These are phyloP conservation scores for Debaryomycetaceae sp. DNA, from an alignment of 1,139 yeast species.

Conservation along the genomic window DNA sequence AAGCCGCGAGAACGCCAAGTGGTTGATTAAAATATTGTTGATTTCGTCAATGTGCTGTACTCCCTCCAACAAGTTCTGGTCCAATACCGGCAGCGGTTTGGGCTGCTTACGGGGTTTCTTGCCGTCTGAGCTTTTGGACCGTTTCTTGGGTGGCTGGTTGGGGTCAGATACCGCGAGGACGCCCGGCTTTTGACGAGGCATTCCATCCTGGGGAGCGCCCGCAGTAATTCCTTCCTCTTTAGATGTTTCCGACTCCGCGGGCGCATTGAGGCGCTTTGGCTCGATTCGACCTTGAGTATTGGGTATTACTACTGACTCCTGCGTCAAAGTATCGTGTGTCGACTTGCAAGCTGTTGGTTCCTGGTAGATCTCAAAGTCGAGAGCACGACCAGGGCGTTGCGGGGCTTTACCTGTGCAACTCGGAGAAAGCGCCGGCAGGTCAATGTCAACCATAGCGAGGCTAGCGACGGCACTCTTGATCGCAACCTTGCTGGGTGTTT, in stretches of 20 bases:
- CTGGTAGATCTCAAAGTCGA: neutral
- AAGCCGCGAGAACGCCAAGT: conserved; percentile 80
- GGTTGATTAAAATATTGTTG: conserved; percentile 62
- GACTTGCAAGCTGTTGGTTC: neutral
- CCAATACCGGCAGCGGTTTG: conserved; percentile 8
- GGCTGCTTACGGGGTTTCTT: conserved; percentile 7
- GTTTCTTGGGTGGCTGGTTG: conserved; percentile 9
- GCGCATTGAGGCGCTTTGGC: no score
- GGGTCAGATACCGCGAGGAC: no score
- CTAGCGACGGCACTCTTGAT: no score
- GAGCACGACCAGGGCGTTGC: neutral
- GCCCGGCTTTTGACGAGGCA: neutral
- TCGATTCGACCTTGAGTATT: neutral
- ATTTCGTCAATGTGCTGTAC: conserved; percentile 39
- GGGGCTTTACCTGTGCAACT: neutral
- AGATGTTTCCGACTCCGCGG: no score
- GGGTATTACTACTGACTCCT: no score
- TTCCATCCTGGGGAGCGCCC: neutral
- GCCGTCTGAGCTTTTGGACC: conserved; percentile 23
- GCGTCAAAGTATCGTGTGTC: neutral
- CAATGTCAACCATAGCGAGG: no score
- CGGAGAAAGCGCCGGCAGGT: neutral
- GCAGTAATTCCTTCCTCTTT: no score
- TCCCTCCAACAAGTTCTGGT: conserved; percentile 16
- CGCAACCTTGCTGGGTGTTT: no score